These are phyloP conservation scores for Fraxinus velutina DNA, from an alignment of 305 asterid genomes.

Conservation along the genomic window DNA sequence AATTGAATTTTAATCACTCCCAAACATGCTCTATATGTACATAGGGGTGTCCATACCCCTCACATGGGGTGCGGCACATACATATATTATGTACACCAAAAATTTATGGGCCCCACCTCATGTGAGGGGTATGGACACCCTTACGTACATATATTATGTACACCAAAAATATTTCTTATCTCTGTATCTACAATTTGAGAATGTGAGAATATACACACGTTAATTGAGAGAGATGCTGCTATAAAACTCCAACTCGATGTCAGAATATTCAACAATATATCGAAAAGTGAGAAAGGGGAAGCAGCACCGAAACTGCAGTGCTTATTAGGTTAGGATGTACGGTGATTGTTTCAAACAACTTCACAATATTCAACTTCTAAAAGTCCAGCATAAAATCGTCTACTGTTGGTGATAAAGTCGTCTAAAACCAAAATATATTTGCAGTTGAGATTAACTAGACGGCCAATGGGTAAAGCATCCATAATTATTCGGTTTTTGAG, in stretches of 20 bases:
- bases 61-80: too few relatives aligned
- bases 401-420: background rate
- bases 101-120: too few relatives aligned
- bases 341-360: background rate
- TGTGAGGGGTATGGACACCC: too few relatives aligned
- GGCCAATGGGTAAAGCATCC: background rate
- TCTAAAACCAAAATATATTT: background rate
- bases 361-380: background rate
- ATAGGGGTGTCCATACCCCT: too few relatives aligned
- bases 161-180: background rate
- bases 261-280: background rate
- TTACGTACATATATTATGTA: too few relatives aligned
- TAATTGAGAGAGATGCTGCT: background rate
- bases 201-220: background rate
- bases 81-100: too few relatives aligned
- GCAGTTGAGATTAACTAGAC: background rate
- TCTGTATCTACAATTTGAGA: background rate
- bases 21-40: too few relatives aligned
- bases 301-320: background rate
- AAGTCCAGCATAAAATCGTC: background rate
- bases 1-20: too few relatives aligned
- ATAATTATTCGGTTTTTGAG: background rate
- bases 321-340: background rate
- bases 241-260: background rate
- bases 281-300: background rate